These are phyloP conservation scores for Magnolia officinalis DNA, from an alignment of 164 flowering plant species.

Conservation along the genomic window DNA sequence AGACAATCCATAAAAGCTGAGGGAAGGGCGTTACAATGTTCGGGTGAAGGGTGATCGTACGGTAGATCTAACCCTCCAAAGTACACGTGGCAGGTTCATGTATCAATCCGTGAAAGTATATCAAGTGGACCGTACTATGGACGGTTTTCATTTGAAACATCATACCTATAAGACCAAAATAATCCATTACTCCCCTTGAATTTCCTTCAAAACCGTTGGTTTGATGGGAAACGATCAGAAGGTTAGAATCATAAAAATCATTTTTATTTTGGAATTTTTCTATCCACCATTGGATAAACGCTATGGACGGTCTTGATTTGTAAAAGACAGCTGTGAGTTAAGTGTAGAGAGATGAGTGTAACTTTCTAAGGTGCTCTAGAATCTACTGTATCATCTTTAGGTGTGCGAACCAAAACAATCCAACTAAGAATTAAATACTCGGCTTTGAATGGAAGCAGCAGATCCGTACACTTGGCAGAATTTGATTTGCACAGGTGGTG, in stretches of 20 bases:
- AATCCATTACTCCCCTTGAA: neutral
- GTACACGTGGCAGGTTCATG: neutral
- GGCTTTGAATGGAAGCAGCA: conserved; percentile 2
- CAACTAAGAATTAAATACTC: neutral
- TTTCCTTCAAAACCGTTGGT: neutral
- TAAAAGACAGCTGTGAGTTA: no score
- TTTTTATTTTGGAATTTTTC: no score
- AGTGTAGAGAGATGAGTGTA: no score
- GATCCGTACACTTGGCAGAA: conserved; percentile 23
- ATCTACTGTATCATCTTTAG: no score
- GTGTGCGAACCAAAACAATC: neutral
- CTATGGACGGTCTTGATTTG: no score
- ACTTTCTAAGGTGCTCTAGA: no score
- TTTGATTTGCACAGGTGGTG: conserved; percentile 4
- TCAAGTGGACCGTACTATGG: neutral
- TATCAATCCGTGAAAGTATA: neutral
- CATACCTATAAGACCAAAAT: no score
- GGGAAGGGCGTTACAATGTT: neutral
- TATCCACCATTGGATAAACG: no score
- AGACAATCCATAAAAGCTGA: neutral
- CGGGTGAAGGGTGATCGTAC: neutral
- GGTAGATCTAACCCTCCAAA: neutral
- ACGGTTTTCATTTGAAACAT: no score
- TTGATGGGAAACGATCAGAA: neutral
- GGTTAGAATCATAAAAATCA: no score